Percentiles rank a stretch among this genome's conserved stretches.
These are phyloP conservation scores for Puccinia hordei DNA, from an alignment of 1,284 basidiomycete genomes.

Conservation along the genomic window DNA sequence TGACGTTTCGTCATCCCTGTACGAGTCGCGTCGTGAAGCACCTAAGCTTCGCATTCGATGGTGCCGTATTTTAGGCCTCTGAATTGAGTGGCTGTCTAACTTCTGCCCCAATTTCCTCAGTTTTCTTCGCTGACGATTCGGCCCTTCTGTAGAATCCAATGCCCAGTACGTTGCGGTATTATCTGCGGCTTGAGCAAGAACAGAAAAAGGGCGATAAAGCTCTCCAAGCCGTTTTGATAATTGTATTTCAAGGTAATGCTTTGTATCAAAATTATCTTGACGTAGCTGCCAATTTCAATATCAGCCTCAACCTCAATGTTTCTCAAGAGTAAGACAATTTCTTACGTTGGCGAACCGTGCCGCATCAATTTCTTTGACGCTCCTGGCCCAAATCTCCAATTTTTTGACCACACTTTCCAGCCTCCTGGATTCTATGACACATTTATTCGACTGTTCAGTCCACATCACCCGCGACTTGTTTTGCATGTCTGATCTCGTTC, in stretches of 20 bases:
- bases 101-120: conserved; percentile 53
- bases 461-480: conserved; percentile 31
- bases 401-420: conserved; percentile 36
- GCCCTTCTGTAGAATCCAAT: conserved; percentile 58
- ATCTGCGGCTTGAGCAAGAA: conserved; percentile 28
- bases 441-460: conserved; percentile 44
- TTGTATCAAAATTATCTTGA: conserved; percentile 66
- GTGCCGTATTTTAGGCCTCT: conserved; percentile 42
- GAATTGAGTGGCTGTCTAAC: conserved; percentile 10
- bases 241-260: conserved; percentile 75
- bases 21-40: conserved; percentile 50
- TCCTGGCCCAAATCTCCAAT: conserved; percentile 41
- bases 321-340: background rate
- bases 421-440: conserved; percentile 41
- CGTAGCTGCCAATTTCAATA: conserved; percentile 58
- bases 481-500: conserved; percentile 3
- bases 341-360: conserved; percentile 47
- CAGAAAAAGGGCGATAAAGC: conserved; percentile 61
- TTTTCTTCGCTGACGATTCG: conserved; percentile 56
- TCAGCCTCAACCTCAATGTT: conserved; percentile 45
- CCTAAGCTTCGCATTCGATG: conserved; percentile 47
- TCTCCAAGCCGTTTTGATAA: conserved; percentile 64
- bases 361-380: conserved; percentile 48
- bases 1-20: conserved; percentile 10
- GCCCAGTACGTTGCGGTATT: conserved; percentile 46